Percentiles rank a stretch among this genome's conserved stretches.
Evolutionary conservation across 441 rosid species (phyloP).

Genomic region (Gossypium armourianum): DNA sequence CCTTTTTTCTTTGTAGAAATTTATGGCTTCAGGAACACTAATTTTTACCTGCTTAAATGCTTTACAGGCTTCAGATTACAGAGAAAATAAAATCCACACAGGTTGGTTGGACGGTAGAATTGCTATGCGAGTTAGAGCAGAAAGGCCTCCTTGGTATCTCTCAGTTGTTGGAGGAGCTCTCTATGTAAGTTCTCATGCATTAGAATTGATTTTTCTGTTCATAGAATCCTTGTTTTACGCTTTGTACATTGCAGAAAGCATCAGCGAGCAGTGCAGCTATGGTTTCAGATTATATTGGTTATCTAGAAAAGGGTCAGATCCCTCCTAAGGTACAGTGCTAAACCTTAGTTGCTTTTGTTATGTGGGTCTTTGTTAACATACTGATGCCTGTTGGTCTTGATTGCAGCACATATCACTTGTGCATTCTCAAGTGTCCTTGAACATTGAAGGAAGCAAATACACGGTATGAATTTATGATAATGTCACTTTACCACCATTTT

Average conservation of each 20-base stretch:
- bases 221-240: neutral
- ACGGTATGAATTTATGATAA: conserved; percentile 40
- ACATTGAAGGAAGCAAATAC: conserved; percentile 99
- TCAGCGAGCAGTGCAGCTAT: conserved; percentile 86
- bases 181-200: conserved; percentile 47
- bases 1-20: neutral
- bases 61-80: conserved; percentile 83
- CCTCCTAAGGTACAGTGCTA: conserved; percentile 77
- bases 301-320: conserved; percentile 97
- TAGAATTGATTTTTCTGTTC: neutral
- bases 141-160: conserved; percentile 99
- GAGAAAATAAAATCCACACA: conserved; percentile 92
- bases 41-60: conserved; percentile 20
- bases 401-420: conserved; percentile 92
- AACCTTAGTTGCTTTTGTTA: conserved; percentile 1
- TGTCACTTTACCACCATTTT: conserved; percentile 11
- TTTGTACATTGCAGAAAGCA: conserved; percentile 65
- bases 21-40: conserved; percentile 14
- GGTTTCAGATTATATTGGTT: conserved; percentile 95
- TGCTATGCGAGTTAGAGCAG: conserved; percentile 99
- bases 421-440: conserved; percentile 89
- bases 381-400: conserved; percentile 20
- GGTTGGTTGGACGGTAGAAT: conserved; percentile 99
- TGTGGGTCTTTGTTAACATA: conserved; percentile 13
- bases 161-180: conserved; percentile 98